These are phyloP conservation scores for Alisma plantagoaquatica DNA, from an alignment of 106 monocot species.

Conservation along the genomic window DNA sequence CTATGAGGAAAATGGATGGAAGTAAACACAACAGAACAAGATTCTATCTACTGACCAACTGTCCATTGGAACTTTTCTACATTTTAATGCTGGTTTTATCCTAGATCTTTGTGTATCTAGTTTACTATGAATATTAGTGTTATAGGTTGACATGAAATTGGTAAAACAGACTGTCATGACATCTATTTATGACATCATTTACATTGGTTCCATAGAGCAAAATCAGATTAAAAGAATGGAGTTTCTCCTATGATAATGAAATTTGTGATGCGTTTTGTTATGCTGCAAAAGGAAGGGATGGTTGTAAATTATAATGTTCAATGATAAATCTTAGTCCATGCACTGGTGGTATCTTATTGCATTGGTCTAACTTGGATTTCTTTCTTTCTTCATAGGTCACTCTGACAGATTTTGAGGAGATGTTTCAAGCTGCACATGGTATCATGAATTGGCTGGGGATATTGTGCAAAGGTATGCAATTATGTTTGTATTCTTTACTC, in stretches of 20 bases:
- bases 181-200: conserved; percentile 97
- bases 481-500: not conserved
- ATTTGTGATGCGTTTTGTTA: conserved; percentile 76
- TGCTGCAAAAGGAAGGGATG: conserved; percentile 71
- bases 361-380: not conserved
- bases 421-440: conserved; percentile 89
- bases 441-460: conserved; percentile 99
- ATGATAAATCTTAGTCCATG: too few relatives aligned
- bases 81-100: too few relatives aligned
- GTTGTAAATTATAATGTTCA: too few relatives aligned
- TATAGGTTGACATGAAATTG: conserved; percentile 92
- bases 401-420: conserved; percentile 80
- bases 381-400: conserved; percentile 36
- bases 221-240: conserved; percentile 84
- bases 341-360: too few relatives aligned
- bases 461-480: conserved; percentile 85
- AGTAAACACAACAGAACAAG: too few relatives aligned
- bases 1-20: too few relatives aligned
- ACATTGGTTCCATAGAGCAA: conserved; percentile 93
- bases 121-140: not conserved
- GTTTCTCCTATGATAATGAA: conserved; percentile 37
- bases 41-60: too few relatives aligned
- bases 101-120: too few relatives aligned
- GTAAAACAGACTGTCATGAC: conserved; percentile 99
- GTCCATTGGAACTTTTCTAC: too few relatives aligned